Conservation (phyloP, 1,284 basidiomycete genomes). For the Microbotryum scabiosae region DNA sequence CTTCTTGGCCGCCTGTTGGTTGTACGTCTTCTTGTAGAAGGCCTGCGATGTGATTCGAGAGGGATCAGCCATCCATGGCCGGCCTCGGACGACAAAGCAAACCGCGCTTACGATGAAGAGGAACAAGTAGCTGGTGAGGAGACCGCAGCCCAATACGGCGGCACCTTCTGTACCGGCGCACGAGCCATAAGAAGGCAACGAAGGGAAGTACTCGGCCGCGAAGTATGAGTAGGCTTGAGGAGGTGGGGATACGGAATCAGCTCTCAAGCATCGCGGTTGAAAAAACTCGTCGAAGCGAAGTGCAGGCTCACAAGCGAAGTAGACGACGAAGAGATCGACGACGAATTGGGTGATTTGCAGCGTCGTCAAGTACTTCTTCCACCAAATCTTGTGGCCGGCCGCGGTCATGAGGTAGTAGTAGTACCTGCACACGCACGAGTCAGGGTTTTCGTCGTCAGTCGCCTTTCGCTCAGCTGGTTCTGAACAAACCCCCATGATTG, state of each 20-base stretch:
- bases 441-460: slow-evolving; percentile 5
- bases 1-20: slow-evolving; percentile 26
- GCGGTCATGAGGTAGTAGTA: slow-evolving; percentile 95
- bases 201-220: slow-evolving; percentile 53
- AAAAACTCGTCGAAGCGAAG: slow-evolving; percentile 10
- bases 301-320: slow-evolving; percentile 74
- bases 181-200: slow-evolving; percentile 56
- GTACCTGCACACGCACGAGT: slow-evolving; percentile 40
- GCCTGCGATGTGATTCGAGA: slow-evolving; percentile 3
- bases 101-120: slow-evolving; percentile 58
- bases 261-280: background rate
- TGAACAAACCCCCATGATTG: background rate
- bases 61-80: background rate
- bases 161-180: slow-evolving; percentile 85
- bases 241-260: background rate
- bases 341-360: slow-evolving; percentile 95
- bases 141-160: slow-evolving; percentile 76
- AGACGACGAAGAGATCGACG: slow-evolving; percentile 78
- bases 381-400: slow-evolving; percentile 92
- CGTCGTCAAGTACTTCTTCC: slow-evolving; percentile 92
- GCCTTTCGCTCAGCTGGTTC: slow-evolving; percentile 10
- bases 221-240: slow-evolving; percentile 64
- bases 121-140: slow-evolving; percentile 80
- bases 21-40: slow-evolving; percentile 42
- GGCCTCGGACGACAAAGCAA: background rate